Conservation (phyloP, 805 yeast genomes). For the Pichia sporocuriosa region DNA sequence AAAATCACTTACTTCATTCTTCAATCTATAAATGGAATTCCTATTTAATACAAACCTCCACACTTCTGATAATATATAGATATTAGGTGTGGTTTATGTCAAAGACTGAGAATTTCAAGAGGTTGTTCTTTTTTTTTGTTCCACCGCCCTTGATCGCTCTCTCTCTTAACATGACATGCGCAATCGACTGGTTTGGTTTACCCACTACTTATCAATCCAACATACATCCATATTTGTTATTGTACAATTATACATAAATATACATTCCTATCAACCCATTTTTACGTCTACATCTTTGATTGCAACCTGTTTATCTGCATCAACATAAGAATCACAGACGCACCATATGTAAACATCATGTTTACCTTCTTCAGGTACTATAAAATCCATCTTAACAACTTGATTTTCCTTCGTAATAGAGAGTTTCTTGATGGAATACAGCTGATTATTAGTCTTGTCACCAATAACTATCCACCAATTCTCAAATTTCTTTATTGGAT, state of each 20-base stretch:
- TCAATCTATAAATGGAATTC: neutral
- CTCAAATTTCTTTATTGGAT: constrained; percentile 56
- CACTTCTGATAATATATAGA: too few relatives aligned
- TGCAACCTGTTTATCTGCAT: constrained; percentile 80
- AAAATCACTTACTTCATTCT: constrained; percentile 16
- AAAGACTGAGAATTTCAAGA: too few relatives aligned
- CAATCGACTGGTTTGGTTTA: too few relatives aligned
- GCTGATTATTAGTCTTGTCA: constrained; percentile 46
- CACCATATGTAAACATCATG: constrained; percentile 71
- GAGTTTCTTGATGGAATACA: constrained; percentile 69
- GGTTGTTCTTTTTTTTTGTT: too few relatives aligned
- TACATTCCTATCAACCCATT: neutral
- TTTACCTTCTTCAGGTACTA: constrained; percentile 53
- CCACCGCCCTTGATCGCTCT: too few relatives aligned
- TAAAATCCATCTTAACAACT: constrained; percentile 45
- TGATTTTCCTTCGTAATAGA: constrained; percentile 47
- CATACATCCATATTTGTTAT: too few relatives aligned
- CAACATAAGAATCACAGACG: constrained; percentile 86
- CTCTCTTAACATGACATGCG: too few relatives aligned
- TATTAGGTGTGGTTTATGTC: too few relatives aligned
- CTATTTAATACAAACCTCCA: too few relatives aligned
- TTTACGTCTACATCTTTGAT: constrained; percentile 5
- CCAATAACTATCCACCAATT: constrained; percentile 90
- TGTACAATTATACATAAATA: neutral
- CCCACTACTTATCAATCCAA: too few relatives aligned